Evolutionary conservation across 2,329 filamentous ascomycete genomes (phyloP).

Genomic region (Lecanicillium sp.): DNA sequence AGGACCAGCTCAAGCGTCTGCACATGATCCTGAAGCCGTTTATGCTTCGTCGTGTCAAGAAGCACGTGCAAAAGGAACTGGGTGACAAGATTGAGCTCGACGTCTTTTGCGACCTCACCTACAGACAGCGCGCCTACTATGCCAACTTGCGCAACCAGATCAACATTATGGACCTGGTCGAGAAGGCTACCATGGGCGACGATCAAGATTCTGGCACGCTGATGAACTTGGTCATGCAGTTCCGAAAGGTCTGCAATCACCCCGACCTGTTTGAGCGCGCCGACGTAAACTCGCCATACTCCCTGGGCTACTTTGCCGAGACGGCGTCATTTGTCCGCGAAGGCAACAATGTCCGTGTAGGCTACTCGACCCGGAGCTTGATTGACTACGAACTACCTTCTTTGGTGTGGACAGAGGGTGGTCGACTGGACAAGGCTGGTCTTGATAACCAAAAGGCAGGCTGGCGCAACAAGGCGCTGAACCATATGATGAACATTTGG

Average conservation of each 20-base stretch:
- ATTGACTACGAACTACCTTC: slow-evolving; percentile 81
- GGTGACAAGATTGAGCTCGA: slow-evolving; percentile 98
- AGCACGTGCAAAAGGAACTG: slow-evolving; percentile 97
- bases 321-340: slow-evolving; percentile 93
- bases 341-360: slow-evolving; percentile 68
- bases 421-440: slow-evolving; percentile 67
- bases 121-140: slow-evolving; percentile 91
- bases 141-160: slow-evolving; percentile 90
- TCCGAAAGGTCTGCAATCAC: slow-evolving; percentile 98
- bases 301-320: slow-evolving; percentile 82
- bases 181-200: slow-evolving; percentile 90
- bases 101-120: slow-evolving; percentile 93
- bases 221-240: slow-evolving; percentile 99
- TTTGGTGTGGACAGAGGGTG: slow-evolving; percentile 73
- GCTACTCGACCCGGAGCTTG: slow-evolving; percentile 78
- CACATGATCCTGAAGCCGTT: slow-evolving; percentile 99
- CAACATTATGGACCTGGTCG: slow-evolving; percentile 96
- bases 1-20: slow-evolving; percentile 90
- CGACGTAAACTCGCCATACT: slow-evolving; percentile 80
- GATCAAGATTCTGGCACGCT: slow-evolving; percentile 91
- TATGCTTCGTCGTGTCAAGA: slow-evolving; percentile 99
- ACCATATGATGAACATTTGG: slow-evolving; percentile 87
- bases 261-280: slow-evolving; percentile 94
- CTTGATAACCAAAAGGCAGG: slow-evolving; percentile 68
- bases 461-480: slow-evolving; percentile 69